Conservation (phyloP, 805 yeast species). For the Babjeviella inositovora region DNA sequence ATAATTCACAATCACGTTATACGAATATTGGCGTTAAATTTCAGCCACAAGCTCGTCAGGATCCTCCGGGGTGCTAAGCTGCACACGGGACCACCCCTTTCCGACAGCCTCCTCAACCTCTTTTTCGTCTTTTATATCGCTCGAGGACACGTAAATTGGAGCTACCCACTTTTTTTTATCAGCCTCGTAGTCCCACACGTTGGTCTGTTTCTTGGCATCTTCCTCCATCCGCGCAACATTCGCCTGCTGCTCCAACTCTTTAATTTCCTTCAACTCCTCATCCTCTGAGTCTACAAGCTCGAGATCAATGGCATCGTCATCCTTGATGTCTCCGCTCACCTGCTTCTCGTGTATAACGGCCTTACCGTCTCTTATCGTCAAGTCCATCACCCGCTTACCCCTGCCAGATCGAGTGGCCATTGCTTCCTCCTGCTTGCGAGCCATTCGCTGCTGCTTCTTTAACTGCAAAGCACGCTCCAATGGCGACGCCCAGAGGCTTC, state of each 20-base stretch:
- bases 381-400: slow-evolving; percentile 59
- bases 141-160: slow-evolving; percentile 31
- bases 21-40: too few relatives aligned
- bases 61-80: too few relatives aligned
- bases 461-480: slow-evolving; percentile 77
- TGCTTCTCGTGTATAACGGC: slow-evolving; percentile 47
- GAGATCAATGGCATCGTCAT: slow-evolving; percentile 12
- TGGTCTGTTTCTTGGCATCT: slow-evolving; percentile 14
- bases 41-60: too few relatives aligned
- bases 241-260: slow-evolving; percentile 16
- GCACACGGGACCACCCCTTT: too few relatives aligned
- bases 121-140: too few relatives aligned
- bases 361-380: slow-evolving; percentile 70
- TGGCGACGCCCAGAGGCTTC: slow-evolving; percentile 73
- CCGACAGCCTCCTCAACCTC: too few relatives aligned
- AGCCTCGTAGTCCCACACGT: slow-evolving; percentile 44
- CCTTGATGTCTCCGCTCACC: slow-evolving; percentile 6
- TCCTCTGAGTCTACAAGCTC: slow-evolving; percentile 1
- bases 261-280: slow-evolving; percentile 9
- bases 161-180: slow-evolving; percentile 39
- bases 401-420: slow-evolving; percentile 52
- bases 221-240: slow-evolving; percentile 8
- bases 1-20: too few relatives aligned
- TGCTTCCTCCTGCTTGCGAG: slow-evolving; percentile 44
- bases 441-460: slow-evolving; percentile 68